Evolutionary conservation across 257 asterid species (phyloP).

Genomic region (Solanum tarijense): DNA sequence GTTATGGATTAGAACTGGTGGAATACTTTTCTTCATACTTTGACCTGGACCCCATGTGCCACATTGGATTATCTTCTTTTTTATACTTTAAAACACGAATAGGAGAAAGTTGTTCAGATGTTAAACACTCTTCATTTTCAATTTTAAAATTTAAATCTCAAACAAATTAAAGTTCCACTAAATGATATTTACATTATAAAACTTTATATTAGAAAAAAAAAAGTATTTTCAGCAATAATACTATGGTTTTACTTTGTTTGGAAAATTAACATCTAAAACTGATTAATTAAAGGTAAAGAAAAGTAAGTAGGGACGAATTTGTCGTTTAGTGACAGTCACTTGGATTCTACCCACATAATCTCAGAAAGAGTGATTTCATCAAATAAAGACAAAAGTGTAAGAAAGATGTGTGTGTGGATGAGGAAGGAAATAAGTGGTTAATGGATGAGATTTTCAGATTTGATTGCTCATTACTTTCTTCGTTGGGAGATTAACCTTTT

Average conservation of each 20-base stretch:
- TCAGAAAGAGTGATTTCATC: neutral
- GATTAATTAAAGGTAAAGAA: neutral
- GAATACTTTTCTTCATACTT: neutral
- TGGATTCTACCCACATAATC: neutral
- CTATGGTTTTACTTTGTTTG: neutral
- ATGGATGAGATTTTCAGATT: neutral
- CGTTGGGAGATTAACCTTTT: neutral
- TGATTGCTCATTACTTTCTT: neutral
- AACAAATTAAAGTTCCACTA: too few species aligned
- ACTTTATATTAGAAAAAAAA: neutral
- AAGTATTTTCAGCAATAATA: neutral
- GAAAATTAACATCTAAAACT: neutral
- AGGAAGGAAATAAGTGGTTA: neutral
- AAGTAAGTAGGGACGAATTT: neutral
- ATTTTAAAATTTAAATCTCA: too few species aligned
- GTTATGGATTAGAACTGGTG: neutral
- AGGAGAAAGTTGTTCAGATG: too few species aligned
- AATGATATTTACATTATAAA: too few species aligned
- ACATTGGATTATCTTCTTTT: neutral
- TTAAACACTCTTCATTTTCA: too few species aligned
- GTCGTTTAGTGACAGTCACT: neutral
- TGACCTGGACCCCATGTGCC: slow-evolving; percentile 1
- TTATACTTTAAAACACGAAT: too few species aligned
- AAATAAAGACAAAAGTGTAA: neutral
- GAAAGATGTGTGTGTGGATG: neutral